Evolutionary conservation across 1,139 yeast species (phyloP).

Genomic region (Debaryomyces udenii): DNA sequence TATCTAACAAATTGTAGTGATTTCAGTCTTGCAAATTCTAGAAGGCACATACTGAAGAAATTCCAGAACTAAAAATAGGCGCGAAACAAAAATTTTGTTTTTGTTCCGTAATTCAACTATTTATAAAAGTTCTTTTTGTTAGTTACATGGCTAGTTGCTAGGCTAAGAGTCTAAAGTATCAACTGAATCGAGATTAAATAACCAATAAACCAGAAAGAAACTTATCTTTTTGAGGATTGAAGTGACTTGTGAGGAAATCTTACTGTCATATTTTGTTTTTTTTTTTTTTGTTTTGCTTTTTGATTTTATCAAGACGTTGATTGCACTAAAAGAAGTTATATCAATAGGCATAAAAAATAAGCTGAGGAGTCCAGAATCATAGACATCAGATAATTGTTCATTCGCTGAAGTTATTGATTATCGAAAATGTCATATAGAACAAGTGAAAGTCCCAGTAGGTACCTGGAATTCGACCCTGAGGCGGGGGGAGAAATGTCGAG

Average conservation of each 20-base stretch:
- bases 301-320: background rate
- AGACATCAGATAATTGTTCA: background rate
- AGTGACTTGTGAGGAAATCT: background rate
- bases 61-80: background rate
- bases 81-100: slow-evolving; percentile 1
- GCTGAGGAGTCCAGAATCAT: background rate
- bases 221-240: background rate
- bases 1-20: too few species aligned
- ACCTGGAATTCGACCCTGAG: slow-evolving; percentile 53
- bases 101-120: background rate
- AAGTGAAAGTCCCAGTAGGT: slow-evolving; percentile 25
- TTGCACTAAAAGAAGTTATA: background rate
- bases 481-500: slow-evolving; percentile 53
- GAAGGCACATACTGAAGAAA: too few species aligned
- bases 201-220: background rate
- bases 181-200: background rate
- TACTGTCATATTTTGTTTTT: background rate
- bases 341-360: background rate
- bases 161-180: background rate
- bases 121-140: too few species aligned
- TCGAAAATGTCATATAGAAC: slow-evolving; percentile 18
- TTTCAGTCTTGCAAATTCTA: too few species aligned
- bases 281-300: background rate
- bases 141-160: background rate
- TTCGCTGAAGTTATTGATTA: slow-evolving; percentile 1